phyloP scores from a whole-genome alignment of 2,329 filamentous ascomycete genomes.

The Macrophomina pseudophaseolina region DNA sequence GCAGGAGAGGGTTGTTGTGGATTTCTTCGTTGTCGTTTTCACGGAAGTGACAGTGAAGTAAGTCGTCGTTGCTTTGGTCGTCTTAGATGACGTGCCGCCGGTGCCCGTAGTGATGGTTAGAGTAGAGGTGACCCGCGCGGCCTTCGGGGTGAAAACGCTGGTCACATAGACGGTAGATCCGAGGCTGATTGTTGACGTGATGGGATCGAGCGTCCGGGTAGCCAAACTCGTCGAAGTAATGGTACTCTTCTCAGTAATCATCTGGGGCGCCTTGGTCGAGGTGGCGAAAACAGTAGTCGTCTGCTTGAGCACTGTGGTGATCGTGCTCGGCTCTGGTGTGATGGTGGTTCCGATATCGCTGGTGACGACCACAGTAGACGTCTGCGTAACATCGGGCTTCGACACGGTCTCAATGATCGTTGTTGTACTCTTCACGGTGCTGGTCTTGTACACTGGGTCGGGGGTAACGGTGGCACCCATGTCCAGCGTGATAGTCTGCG shows the following conservation, averaged over 20 bases:
- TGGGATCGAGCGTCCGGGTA: constrained; percentile 32
- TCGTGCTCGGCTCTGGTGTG: background rate
- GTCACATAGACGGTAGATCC: constrained; percentile 31
- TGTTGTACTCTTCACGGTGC: constrained; percentile 29
- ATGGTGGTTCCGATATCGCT: constrained; percentile 1
- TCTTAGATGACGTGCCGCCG: constrained; percentile 32
- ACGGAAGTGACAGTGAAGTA: constrained; percentile 32
- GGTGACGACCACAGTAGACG: constrained; percentile 24
- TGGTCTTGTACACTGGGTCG: constrained; percentile 29
- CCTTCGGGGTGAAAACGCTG: constrained; percentile 31
- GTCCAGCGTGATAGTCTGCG: constrained; percentile 36
- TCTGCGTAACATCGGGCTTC: constrained; percentile 31
- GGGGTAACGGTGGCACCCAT: constrained; percentile 33
- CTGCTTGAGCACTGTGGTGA: background rate
- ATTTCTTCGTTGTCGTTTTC: constrained; percentile 39
- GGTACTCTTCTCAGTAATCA: background rate
- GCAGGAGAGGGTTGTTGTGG: constrained; percentile 35
- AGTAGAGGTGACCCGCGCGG: constrained; percentile 26
- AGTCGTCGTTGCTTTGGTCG: constrained; percentile 33
- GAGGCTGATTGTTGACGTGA: constrained; percentile 33
- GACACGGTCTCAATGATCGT: constrained; percentile 31
- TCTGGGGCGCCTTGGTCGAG: constrained; percentile 12
- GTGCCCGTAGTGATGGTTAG: background rate
- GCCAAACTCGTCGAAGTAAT: background rate
- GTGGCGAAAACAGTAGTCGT: constrained; percentile 35